Evolutionary conservation across 148 eudicot species (phyloP).

Genomic region (Dysphania ambrosioides): DNA sequence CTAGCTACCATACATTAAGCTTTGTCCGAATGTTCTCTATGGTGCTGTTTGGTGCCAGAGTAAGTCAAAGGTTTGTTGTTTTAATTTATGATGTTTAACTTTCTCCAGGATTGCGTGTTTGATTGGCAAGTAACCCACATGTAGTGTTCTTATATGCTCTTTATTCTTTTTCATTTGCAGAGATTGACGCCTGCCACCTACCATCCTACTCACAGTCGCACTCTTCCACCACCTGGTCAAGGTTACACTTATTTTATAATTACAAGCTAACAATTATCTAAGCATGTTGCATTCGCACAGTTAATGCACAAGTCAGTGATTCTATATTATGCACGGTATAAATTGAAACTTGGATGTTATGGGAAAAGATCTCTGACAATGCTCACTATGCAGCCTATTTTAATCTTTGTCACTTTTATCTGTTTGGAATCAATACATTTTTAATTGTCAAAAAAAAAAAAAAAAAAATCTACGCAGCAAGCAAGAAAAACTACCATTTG

Average conservation of each 20-base stretch:
- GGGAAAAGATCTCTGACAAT: neutral
- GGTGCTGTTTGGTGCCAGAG: neutral
- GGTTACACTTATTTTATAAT: conserved; percentile 34
- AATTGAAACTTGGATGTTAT: neutral
- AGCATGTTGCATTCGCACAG: conserved; percentile 1
- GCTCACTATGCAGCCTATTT: too few relatives aligned
- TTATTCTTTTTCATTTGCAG: conserved; percentile 28
- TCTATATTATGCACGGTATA: neutral
- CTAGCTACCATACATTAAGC: neutral
- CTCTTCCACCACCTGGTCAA: conserved; percentile 81
- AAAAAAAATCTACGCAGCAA: too few relatives aligned
- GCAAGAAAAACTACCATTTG: neutral
- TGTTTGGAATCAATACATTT: too few relatives aligned
- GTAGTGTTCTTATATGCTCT: neutral
- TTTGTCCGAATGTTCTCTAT: neutral
- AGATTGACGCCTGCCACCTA: conserved; percentile 62
- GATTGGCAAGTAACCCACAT: too few relatives aligned
- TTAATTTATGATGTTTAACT: neutral
- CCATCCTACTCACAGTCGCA: conserved; percentile 76
- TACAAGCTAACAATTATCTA: neutral
- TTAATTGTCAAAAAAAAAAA: too few relatives aligned
- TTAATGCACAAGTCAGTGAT: neutral
- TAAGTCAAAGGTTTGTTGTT: neutral
- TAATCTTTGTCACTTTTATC: too few relatives aligned
- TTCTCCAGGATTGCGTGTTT: neutral